phyloP scores from a whole-genome alignment of 73 alveolate species.

The Breviolum minutum region DNA sequence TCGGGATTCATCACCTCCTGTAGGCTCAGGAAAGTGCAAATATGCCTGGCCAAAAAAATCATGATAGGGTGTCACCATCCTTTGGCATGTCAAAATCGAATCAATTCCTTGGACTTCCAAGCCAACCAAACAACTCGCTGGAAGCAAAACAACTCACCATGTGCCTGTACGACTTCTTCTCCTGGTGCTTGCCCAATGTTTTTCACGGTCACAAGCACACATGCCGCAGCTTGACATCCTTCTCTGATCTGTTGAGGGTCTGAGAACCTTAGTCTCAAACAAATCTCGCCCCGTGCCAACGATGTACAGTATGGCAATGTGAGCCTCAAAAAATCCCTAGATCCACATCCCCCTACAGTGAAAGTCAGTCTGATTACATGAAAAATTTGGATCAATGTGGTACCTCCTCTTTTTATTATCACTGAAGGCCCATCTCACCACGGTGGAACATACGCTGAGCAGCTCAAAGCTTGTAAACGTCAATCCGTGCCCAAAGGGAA shows the following conservation, averaged over 20 bases:
- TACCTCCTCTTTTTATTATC: too few relatives aligned
- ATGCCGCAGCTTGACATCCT: slow-evolving; percentile 30
- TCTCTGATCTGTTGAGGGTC: slow-evolving; percentile 8
- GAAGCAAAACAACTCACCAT: background rate
- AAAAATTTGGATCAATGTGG: too few relatives aligned
- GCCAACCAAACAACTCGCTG: background rate
- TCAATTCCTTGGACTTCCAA: background rate
- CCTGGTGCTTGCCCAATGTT: slow-evolving; percentile 32
- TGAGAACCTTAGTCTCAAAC: slow-evolving; percentile 18
- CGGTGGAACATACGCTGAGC: background rate
- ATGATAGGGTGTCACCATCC: background rate
- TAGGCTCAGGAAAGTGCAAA: slow-evolving; percentile 63
- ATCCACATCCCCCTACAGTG: too few relatives aligned
- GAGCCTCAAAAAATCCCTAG: too few relatives aligned
- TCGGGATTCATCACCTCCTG: slow-evolving; percentile 61
- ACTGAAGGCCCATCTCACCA: too few relatives aligned
- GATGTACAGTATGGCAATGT: too few relatives aligned
- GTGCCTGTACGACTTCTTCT: slow-evolving; percentile 83
- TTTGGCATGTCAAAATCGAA: background rate
- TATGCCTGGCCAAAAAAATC: slow-evolving; percentile 43
- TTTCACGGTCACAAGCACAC: slow-evolving; percentile 36
- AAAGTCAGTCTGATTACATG: too few relatives aligned
- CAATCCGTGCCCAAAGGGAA: slow-evolving; percentile 75
- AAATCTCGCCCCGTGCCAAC: too few relatives aligned
- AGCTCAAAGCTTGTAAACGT: slow-evolving; percentile 59